Evolutionary conservation across 2,329 filamentous ascomycete species (phyloP).

Genomic region (Pseudogymnoascus sp.): DNA sequence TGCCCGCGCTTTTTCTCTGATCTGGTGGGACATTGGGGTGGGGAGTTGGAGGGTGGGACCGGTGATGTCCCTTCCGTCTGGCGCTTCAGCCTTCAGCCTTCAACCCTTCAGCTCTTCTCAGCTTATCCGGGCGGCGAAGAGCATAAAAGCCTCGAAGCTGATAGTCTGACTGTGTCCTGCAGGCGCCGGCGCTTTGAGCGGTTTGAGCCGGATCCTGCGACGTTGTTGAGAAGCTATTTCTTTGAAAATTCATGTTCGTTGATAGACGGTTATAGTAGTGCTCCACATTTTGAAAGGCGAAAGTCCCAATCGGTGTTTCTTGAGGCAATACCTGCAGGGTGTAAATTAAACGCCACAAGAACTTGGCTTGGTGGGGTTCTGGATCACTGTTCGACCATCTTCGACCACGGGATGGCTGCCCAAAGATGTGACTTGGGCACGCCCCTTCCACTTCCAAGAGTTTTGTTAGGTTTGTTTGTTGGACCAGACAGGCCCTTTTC

Average conservation of each 20-base stretch:
- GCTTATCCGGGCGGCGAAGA: background rate
- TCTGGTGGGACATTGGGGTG: constrained; percentile 3
- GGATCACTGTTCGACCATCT: background rate
- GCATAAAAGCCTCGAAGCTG: background rate
- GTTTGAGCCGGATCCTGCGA: background rate
- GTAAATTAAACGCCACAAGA: constrained; percentile 3
- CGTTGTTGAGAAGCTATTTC: background rate
- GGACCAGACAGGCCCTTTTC: background rate
- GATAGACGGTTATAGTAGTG: background rate
- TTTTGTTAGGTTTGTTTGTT: background rate
- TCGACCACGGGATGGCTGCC: constrained; percentile 1
- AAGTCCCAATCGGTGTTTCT: background rate
- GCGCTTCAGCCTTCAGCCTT: background rate
- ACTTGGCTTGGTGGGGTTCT: background rate
- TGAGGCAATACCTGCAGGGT: constrained; percentile 7
- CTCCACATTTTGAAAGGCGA: constrained; percentile 5
- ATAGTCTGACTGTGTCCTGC: constrained; percentile 1
- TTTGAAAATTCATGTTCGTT: background rate
- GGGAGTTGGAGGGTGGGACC: background rate
- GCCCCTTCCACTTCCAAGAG: constrained; percentile 8
- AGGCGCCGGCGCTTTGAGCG: background rate
- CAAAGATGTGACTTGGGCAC: constrained; percentile 8
- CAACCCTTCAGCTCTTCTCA: constrained; percentile 3
- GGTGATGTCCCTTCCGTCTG: background rate
- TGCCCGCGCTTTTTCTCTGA: constrained; percentile 4